These are phyloP conservation scores for Carex sylvatica DNA, from an alignment of 202 grass and related monocot genomes.

Conservation along the genomic window DNA sequence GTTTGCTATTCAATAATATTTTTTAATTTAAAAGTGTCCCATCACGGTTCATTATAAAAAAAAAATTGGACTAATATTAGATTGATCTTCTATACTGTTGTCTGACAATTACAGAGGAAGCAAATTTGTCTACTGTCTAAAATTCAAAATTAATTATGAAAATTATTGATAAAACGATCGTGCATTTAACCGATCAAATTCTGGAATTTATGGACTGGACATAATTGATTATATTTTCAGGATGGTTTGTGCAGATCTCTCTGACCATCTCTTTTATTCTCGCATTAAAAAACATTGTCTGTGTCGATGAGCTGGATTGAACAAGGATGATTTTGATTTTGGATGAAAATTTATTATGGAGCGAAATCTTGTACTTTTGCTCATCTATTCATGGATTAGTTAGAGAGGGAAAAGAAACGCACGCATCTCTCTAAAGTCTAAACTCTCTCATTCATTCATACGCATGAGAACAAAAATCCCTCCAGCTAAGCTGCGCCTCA, in stretches of 20 bases:
- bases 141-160: background rate
- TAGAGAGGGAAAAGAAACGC: background rate
- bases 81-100: background rate
- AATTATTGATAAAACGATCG: too few relatives aligned
- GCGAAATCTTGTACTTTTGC: background rate
- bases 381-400: background rate
- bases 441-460: background rate
- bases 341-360: background rate
- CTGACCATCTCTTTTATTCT: too few relatives aligned
- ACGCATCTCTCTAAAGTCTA: background rate
- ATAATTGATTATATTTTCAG: too few relatives aligned
- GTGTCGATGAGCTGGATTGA: too few relatives aligned
- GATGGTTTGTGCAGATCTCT: too few relatives aligned
- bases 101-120: background rate
- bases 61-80: background rate
- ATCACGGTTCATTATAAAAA: background rate
- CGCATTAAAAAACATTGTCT: too few relatives aligned
- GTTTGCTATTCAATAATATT: background rate
- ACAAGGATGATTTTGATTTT: background rate
- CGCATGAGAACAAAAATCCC: conserved; percentile 25
- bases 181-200: too few relatives aligned
- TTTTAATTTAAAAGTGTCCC: background rate
- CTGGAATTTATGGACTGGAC: too few relatives aligned
- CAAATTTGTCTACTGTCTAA: background rate
- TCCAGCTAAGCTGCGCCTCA: conserved; percentile 8